A percentile compares a stretch with the other conserved stretches of the same genome.
Evolutionary conservation across 2,329 filamentous ascomycete species (phyloP).

Genomic region (Macrophomina phaseolina): DNA sequence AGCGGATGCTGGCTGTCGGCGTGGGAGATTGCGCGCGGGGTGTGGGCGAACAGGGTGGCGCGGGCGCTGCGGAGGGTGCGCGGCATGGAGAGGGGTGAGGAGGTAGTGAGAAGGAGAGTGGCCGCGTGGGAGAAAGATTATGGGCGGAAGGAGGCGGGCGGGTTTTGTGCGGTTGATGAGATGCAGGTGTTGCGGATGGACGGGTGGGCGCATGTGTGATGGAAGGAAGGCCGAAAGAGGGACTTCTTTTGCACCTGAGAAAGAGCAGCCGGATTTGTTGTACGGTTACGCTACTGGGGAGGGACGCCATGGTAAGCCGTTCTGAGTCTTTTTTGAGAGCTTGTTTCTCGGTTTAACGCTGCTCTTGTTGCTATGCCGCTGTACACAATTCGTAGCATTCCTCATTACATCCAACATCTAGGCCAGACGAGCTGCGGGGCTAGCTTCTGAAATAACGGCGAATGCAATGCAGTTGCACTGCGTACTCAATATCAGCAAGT

Average conservation of each 20-base stretch:
- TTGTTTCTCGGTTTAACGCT: background rate
- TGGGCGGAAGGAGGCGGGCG: conserved; percentile 35
- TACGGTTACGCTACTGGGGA: no score
- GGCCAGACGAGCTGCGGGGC: background rate
- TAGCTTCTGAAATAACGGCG: background rate
- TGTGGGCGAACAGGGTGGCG: conserved; percentile 34
- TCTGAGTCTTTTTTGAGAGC: no score
- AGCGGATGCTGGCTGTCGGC: conserved; percentile 29
- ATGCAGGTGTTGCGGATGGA: conserved; percentile 45
- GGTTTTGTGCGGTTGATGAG: conserved; percentile 45
- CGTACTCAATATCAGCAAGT: no score
- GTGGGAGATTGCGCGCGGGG: conserved; percentile 27
- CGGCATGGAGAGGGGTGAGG: conserved; percentile 21
- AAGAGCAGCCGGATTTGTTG: no score
- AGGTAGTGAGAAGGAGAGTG: conserved; percentile 25
- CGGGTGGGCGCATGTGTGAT: conserved; percentile 45
- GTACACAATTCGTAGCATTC: background rate
- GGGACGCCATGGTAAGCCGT: no score
- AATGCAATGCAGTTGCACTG: no score
- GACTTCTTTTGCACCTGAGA: no score
- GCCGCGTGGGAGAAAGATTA: conserved; percentile 25
- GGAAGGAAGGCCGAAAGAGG: background rate
- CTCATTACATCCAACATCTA: background rate
- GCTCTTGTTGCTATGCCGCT: background rate
- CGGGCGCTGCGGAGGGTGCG: background rate